Evolutionary conservation across 257 asterid genomes (phyloP).

Genomic region (Ajuga chamaepitys): DNA sequence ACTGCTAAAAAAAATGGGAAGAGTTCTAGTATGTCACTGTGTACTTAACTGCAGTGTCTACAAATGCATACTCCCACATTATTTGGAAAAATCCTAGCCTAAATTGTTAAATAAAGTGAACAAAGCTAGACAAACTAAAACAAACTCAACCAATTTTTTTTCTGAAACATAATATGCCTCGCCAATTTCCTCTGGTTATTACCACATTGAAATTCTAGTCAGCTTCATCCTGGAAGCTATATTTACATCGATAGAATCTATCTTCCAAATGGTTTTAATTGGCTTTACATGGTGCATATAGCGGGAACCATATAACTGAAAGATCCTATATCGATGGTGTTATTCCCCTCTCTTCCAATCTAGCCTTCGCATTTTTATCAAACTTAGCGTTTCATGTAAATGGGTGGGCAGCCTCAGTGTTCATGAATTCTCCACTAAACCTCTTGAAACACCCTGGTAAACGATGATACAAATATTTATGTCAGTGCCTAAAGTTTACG

Average conservation of each 20-base stretch:
- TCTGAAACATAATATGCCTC: neutral
- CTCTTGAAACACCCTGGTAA: constrained; percentile 83
- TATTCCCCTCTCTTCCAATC: constrained; percentile 72
- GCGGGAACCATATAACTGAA: neutral
- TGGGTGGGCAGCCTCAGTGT: constrained; percentile 79
- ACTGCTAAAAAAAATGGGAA: no score
- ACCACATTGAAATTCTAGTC: neutral
- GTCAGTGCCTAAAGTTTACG: neutral
- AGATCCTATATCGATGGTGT: constrained; percentile 47
- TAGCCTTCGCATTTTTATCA: constrained; percentile 82
- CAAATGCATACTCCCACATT: neutral
- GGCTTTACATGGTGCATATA: neutral
- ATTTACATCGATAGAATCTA: neutral
- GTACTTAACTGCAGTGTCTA: neutral
- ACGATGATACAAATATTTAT: neutral
- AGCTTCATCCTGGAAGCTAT: neutral
- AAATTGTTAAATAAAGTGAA: neutral
- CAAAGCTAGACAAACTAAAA: neutral
- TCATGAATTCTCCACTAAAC: constrained; percentile 78
- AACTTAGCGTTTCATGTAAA: constrained; percentile 72
- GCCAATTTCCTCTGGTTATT: neutral
- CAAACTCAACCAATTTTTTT: neutral
- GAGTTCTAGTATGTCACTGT: no score
- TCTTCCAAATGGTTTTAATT: neutral
- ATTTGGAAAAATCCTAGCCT: neutral